These are phyloP conservation scores for Amanita pseudoporphyria DNA, from an alignment of 768 basidiomycete species.

Conservation along the genomic window DNA sequence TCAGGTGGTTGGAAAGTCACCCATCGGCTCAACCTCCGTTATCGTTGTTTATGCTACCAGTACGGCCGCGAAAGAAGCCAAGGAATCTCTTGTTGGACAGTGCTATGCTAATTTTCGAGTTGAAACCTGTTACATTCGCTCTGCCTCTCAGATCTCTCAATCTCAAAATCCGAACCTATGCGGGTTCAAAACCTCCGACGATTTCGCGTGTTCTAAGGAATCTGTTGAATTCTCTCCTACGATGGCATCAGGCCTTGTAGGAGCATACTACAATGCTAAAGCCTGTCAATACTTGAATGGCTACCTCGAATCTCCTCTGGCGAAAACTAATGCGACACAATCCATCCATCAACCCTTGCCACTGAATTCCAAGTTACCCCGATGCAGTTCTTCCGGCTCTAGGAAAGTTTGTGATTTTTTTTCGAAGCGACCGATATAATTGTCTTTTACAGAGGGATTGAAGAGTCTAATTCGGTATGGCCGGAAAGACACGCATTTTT, in stretches of 20 bases:
- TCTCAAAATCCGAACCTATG: background rate
- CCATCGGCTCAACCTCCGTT: slow-evolving; percentile 38
- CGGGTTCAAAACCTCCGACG: background rate
- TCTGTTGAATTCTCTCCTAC: background rate
- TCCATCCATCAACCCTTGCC: background rate
- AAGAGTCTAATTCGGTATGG: background rate
- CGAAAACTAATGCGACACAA: slow-evolving; percentile 1
- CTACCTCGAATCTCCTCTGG: background rate
- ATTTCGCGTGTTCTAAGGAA: background rate
- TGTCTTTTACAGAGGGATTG: background rate
- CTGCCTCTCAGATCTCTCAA: background rate
- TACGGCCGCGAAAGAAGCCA: slow-evolving; percentile 55
- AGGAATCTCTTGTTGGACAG: slow-evolving; percentile 50
- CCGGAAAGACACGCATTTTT: slow-evolving; percentile 3
- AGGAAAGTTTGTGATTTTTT: background rate
- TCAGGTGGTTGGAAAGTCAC: slow-evolving; percentile 34
- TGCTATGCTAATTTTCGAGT: slow-evolving; percentile 41
- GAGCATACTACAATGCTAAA: background rate
- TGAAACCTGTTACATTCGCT: slow-evolving; percentile 13
- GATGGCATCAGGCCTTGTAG: background rate
- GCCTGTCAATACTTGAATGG: background rate
- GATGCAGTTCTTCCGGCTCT: slow-evolving; percentile 1
- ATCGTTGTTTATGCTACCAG: slow-evolving; percentile 53
- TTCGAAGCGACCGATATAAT: background rate
- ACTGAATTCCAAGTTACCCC: background rate